A percentile compares a stretch with the other conserved stretches of the same genome.
These are phyloP conservation scores for Mycena epipterygia DNA, from an alignment of 768 basidiomycete genomes.

Conservation along the genomic window DNA sequence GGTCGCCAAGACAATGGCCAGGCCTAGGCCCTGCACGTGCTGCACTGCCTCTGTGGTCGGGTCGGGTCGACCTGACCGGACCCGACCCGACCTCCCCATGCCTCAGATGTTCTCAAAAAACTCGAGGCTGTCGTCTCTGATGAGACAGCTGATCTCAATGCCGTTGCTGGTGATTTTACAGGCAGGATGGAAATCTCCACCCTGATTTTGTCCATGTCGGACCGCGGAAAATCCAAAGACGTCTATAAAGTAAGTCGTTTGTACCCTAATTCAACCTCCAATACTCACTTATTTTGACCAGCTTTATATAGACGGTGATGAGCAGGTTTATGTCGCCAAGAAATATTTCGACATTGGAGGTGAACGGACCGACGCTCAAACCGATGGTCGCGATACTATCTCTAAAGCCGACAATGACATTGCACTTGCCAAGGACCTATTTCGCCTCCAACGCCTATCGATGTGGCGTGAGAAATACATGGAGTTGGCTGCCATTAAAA, in stretches of 20 bases:
- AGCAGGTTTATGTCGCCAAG: not conserved
- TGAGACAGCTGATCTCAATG: too few relatives aligned
- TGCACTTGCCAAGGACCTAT: not conserved
- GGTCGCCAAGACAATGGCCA: too few relatives aligned
- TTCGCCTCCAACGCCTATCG: not conserved
- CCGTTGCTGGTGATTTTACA: too few relatives aligned
- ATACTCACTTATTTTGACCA: not conserved
- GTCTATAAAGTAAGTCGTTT: not conserved
- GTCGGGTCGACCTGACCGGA: too few relatives aligned
- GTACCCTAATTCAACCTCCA: too few relatives aligned
- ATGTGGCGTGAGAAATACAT: not conserved
- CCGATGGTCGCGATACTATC: not conserved
- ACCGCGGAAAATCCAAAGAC: constrained; percentile 2
- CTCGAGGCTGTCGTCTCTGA: too few relatives aligned
- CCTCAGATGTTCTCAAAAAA: too few relatives aligned
- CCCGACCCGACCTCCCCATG: too few relatives aligned
- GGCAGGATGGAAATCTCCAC: not conserved
- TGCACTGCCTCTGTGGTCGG: too few relatives aligned
- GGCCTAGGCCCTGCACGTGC: too few relatives aligned
- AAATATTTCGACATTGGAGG: constrained; percentile 2
- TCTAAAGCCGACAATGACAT: not conserved
- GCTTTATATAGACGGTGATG: not conserved
- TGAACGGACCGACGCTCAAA: not conserved
- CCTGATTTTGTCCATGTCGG: not conserved
- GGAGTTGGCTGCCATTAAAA: not conserved